Evolutionary conservation across 164 flowering plant species (phyloP), one percentile per base, ranked within the genome.

Genomic region (Stephania yunnanensis): DNA sequence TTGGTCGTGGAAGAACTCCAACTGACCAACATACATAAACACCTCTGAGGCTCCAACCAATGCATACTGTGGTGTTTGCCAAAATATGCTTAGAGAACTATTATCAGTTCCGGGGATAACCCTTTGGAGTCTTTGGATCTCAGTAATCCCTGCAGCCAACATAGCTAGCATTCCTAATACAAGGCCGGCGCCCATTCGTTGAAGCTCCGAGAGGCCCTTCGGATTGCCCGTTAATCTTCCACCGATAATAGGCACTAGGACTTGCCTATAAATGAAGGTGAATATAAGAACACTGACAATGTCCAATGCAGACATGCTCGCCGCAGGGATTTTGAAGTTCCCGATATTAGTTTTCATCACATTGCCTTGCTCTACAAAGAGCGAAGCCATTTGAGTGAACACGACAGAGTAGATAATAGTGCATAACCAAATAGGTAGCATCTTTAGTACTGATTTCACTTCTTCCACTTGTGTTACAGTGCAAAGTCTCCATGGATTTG

Each of bases 301-400:
- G 85, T 89, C 92, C 72, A 91, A 91, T 71, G 84, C 84, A 0
- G 95, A 88, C 95, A 91, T 89, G 87, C 93, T 85, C 4, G 93
- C 93, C 0, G 95, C 86, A 10, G 95, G 95, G 25, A 88, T 78
- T 72, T 81, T 82, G 79, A 91, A 91, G 76, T 65, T 50, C 0
- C 81, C 65, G 15, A 88, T 45, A 67, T 31, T 77, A 36, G 91
- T 83, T 36, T 84, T 78, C 93, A 91, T 91, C 6, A 86, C 88
- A 7, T 85, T 90, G 7, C 93, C 95, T 85, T 91, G 95, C 68
- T 89, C 93, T 1, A 91, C 93, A 61, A 89, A 91, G 7, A 91
- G 87, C 5, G 95, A 89, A 0, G 90, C 85, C 95, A 89, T 89
- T 72, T 91, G 95, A 20, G 92, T 89, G 87, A 87, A 91, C 13